Percentiles rank a stretch among this genome's conserved stretches.
These are phyloP conservation scores for Russula olivacea DNA, from an alignment of 768 basidiomycete genomes.

Conservation along the genomic window DNA sequence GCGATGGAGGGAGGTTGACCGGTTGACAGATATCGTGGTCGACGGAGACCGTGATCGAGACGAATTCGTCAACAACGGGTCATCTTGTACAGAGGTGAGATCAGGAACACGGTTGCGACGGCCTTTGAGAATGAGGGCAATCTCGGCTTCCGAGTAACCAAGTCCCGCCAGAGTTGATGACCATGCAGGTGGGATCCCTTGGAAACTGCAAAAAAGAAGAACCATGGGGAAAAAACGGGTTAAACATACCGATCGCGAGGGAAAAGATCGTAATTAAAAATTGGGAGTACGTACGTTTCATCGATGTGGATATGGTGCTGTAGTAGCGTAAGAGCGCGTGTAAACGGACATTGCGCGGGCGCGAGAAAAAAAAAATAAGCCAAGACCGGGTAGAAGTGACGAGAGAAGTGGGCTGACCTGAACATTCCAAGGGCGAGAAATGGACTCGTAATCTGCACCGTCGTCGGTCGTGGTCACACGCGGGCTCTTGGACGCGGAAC, in stretches of 20 bases:
- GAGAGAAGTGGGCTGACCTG: slow-evolving; percentile 12
- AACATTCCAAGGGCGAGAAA: slow-evolving; percentile 24
- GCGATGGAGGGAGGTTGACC: slow-evolving; percentile 18
- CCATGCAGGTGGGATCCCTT: slow-evolving; percentile 23
- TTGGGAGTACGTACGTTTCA: slow-evolving; percentile 17
- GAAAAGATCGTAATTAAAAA: not conserved
- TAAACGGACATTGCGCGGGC: not conserved
- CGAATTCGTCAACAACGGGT: not conserved
- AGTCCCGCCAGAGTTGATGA: slow-evolving; percentile 16
- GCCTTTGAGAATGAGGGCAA: slow-evolving; percentile 22
- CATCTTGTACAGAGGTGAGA: not conserved
- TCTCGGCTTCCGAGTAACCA: slow-evolving; percentile 25
- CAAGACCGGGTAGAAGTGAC: not conserved
- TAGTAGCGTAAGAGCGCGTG: not conserved
- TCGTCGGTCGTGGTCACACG: slow-evolving; percentile 2
- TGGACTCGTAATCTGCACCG: slow-evolving; percentile 12
- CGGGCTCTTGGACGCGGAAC: slow-evolving; percentile 17
- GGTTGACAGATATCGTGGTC: slow-evolving; percentile 4
- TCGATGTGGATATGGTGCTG: slow-evolving; percentile 25
- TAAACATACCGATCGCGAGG: not conserved
- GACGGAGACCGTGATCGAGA: slow-evolving; percentile 17
- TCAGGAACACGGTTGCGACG: slow-evolving; percentile 21
- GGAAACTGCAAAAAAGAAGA: slow-evolving; percentile 14
- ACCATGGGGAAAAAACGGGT: not conserved
- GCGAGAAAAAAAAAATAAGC: not conserved